Evolutionary conservation across 2,329 filamentous ascomycete genomes (phyloP).

Genomic region (Aspergillus novofumigatus): DNA sequence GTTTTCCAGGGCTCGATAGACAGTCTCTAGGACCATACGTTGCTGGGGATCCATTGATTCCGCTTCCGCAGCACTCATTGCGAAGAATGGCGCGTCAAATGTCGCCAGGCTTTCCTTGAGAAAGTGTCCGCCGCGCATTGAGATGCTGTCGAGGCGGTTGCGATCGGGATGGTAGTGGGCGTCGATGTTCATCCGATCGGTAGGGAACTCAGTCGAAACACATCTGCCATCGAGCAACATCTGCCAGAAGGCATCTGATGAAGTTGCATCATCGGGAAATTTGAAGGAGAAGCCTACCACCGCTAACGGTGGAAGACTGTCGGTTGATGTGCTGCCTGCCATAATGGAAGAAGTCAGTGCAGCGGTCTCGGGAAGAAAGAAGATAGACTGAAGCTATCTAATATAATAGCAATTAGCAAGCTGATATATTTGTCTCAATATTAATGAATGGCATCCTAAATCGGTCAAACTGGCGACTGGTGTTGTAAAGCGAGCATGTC

Average conservation of each 20-base stretch:
- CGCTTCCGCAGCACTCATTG: constrained; percentile 21
- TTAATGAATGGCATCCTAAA: not conserved
- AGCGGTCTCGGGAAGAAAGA: not conserved
- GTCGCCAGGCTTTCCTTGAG: constrained; percentile 18
- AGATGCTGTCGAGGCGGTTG: constrained; percentile 10
- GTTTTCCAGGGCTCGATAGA: constrained; percentile 25
- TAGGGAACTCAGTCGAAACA: constrained; percentile 19
- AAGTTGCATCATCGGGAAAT: constrained; percentile 17
- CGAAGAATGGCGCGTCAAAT: constrained; percentile 34
- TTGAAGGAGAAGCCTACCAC: constrained; percentile 19
- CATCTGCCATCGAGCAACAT: constrained; percentile 16
- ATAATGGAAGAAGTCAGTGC: not conserved
- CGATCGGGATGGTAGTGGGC: constrained; percentile 18
- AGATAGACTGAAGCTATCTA: not conserved
- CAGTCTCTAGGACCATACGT: constrained; percentile 25
- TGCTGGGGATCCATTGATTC: constrained; percentile 31
- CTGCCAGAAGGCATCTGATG: constrained; percentile 18
- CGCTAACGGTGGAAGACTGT: constrained; percentile 13
- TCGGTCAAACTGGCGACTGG: too few species aligned
- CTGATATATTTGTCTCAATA: not conserved
- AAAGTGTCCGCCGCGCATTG: constrained; percentile 15
- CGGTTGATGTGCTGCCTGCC: not conserved
- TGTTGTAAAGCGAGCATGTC: not conserved
- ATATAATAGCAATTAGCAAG: not conserved
- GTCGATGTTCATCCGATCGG: constrained; percentile 22